Percentiles rank a stretch among this genome's conserved stretches.
Evolutionary conservation across 2,329 filamentous ascomycete genomes (phyloP).

Genomic region (Penicillium rolfsii): DNA sequence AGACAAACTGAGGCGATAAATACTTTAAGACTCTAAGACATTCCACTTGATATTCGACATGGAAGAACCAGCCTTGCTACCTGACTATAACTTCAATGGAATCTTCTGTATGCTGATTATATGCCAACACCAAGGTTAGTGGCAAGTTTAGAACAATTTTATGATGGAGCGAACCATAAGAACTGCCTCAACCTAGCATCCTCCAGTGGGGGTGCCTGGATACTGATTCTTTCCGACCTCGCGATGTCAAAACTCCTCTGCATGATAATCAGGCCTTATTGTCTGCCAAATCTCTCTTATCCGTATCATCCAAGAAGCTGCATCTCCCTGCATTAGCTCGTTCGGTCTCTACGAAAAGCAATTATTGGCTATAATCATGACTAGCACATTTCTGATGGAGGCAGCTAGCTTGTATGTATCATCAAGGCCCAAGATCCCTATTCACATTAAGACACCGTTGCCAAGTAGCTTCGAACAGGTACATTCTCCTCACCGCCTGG

Average conservation of each 20-base stretch:
- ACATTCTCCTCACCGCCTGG: conserved; percentile 31
- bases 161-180: not conserved
- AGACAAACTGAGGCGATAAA: not conserved
- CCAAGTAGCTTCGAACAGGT: conserved; percentile 33
- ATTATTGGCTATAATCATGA: too few species aligned
- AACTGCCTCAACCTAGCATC: not conserved
- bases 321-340: not conserved
- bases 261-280: not conserved
- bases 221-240: not conserved
- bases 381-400: too few species aligned
- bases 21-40: not conserved
- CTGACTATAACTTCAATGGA: not conserved
- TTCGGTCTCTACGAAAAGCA: not conserved
- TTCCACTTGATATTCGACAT: not conserved
- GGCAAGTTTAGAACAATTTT: not conserved
- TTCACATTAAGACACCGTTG: conserved; percentile 17
- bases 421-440: not conserved
- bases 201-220: not conserved
- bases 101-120: not conserved
- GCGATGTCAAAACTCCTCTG: not conserved
- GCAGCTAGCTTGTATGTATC: not conserved
- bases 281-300: not conserved
- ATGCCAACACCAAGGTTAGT: not conserved
- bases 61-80: not conserved
- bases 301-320: not conserved